These are phyloP conservation scores for Curvularia sp. DNA, from an alignment of 2,329 filamentous ascomycete species.

Conservation along the genomic window DNA sequence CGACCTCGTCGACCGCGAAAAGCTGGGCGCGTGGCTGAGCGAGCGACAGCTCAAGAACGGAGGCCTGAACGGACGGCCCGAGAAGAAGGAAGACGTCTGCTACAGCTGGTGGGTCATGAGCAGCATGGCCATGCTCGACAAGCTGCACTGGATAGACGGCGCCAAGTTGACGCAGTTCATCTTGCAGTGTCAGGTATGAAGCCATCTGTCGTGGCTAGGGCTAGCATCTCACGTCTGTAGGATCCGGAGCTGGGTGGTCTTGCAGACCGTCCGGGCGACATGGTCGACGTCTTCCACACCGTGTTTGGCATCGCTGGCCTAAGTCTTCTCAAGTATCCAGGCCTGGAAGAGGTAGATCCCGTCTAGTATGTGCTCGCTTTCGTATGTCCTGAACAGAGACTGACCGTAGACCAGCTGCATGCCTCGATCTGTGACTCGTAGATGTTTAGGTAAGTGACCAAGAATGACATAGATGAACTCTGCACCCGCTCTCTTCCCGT, in stretches of 20 bases:
- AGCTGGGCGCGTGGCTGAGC: slow-evolving; percentile 87
- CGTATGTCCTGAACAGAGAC: not conserved
- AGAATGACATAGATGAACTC: not conserved
- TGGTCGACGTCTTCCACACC: slow-evolving; percentile 98
- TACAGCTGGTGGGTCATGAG: slow-evolving; percentile 99
- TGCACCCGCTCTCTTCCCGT: not conserved
- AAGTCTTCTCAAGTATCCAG: slow-evolving; percentile 80
- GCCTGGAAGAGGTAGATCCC: slow-evolving; percentile 81
- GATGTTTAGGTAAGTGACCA: slow-evolving; percentile 38
- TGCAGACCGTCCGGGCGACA: slow-evolving; percentile 87
- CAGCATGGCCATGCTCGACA: slow-evolving; percentile 86
- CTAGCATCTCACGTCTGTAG: slow-evolving; percentile 38
- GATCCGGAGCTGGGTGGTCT: slow-evolving; percentile 85
- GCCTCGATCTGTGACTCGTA: slow-evolving; percentile 49
- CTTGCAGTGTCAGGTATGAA: slow-evolving; percentile 74
- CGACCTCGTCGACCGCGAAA: slow-evolving; percentile 82
- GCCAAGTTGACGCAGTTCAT: slow-evolving; percentile 82
- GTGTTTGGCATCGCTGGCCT: slow-evolving; percentile 87
- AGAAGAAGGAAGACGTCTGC: slow-evolving; percentile 96
- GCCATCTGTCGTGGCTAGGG: not conserved
- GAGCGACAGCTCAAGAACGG: slow-evolving; percentile 88
- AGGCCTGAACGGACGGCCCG: slow-evolving; percentile 90
- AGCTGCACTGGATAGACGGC: slow-evolving; percentile 91
- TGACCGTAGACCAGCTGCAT: slow-evolving; percentile 46
- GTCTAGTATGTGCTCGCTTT: slow-evolving; percentile 70